Evolutionary conservation across 805 yeast genomes (phyloP).

Genomic region (Vanderwaltozyma polyspora): DNA sequence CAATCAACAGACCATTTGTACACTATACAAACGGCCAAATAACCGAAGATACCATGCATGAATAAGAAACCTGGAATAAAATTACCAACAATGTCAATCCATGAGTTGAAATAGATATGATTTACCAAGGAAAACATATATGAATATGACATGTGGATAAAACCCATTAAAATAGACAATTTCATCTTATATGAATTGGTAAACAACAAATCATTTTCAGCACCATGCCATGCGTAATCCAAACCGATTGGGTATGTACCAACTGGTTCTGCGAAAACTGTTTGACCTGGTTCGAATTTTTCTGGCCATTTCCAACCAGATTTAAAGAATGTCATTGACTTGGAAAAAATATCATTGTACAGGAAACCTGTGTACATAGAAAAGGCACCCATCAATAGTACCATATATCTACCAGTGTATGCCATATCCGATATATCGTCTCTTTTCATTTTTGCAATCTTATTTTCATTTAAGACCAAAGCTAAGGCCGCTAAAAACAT

Average conservation of each 20-base stretch:
- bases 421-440: slow-evolving; percentile 77
- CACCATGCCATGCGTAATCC: slow-evolving; percentile 73
- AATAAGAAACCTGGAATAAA: slow-evolving; percentile 63
- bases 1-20: slow-evolving; percentile 71
- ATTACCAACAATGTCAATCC: slow-evolving; percentile 59
- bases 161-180: slow-evolving; percentile 64
- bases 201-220: slow-evolving; percentile 59
- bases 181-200: slow-evolving; percentile 72
- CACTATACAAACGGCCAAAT: slow-evolving; percentile 51
- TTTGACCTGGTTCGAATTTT: slow-evolving; percentile 38
- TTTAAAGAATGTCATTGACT: slow-evolving; percentile 52
- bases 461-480: slow-evolving; percentile 44
- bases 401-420: slow-evolving; percentile 55
- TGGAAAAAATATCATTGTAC: slow-evolving; percentile 63
- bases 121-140: slow-evolving; percentile 58
- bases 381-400: slow-evolving; percentile 58
- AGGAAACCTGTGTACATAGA: slow-evolving; percentile 67
- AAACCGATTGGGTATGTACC: slow-evolving; percentile 54
- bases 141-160: slow-evolving; percentile 63
- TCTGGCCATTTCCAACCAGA: slow-evolving; percentile 64
- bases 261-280: slow-evolving; percentile 36
- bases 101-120: slow-evolving; percentile 43
- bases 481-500: slow-evolving; percentile 43
- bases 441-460: slow-evolving; percentile 43
- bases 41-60: slow-evolving; percentile 70